A percentile compares a stretch with the other conserved stretches of the same genome.
phyloP scores from a whole-genome alignment of 1,284 basidiomycete species.

The Macrocybe sp. region DNA sequence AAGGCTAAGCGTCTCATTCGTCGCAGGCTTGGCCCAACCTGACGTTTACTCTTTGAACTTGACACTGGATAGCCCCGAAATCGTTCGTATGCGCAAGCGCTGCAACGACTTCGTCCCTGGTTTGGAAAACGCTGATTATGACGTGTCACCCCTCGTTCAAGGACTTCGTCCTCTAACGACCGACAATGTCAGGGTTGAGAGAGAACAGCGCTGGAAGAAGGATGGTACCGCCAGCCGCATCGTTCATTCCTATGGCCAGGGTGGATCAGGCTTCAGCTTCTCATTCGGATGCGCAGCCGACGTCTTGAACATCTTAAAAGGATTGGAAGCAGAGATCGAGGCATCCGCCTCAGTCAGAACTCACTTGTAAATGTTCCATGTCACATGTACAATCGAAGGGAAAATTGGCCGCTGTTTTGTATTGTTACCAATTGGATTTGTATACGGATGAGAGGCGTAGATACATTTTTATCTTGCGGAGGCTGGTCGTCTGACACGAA shows the following conservation, averaged over 20 bases:
- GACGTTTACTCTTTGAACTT: slow-evolving; percentile 25
- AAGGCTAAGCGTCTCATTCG: background rate
- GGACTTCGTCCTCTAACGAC: slow-evolving; percentile 5
- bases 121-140: slow-evolving; percentile 3
- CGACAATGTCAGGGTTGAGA: slow-evolving; percentile 5
- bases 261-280: slow-evolving; percentile 1
- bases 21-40: slow-evolving; percentile 21
- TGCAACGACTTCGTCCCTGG: slow-evolving; percentile 8
- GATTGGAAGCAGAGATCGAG: background rate
- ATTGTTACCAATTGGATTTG: too few relatives aligned
- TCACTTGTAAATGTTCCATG: background rate
- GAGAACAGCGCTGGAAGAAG: background rate
- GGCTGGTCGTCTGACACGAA: too few relatives aligned
- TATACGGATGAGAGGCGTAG: too few relatives aligned
- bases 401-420: too few relatives aligned
- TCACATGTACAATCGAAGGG: too few relatives aligned
- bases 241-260: slow-evolving; percentile 2
- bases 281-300: slow-evolving; percentile 4
- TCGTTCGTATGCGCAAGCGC: slow-evolving; percentile 28
- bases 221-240: slow-evolving; percentile 1
- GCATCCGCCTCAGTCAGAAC: background rate
- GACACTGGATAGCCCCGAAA: slow-evolving; percentile 27
- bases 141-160: slow-evolving; percentile 4
- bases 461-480: too few relatives aligned
- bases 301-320: background rate